Evolutionary conservation across 257 asterid species (phyloP), one percentile per base, ranked within the genome.

Genomic region (Nicotiana undulata): DNA sequence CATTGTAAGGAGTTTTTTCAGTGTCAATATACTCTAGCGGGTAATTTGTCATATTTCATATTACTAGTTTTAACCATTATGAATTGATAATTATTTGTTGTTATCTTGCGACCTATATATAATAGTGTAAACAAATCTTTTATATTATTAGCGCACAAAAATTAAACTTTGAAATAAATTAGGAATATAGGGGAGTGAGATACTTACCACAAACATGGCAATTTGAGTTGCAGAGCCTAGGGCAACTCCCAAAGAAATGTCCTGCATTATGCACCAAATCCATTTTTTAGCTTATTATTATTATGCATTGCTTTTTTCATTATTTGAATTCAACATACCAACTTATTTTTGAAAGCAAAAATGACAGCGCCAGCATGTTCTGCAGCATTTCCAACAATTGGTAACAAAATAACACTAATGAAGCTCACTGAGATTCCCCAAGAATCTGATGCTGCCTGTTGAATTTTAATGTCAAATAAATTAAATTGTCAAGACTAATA

Each of bases 381-480:
- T 5, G 98, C 97, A 61, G 99, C 98, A 72, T 95, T 95, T 65
- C 99, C 99, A 66, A 91, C 98, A 77, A 95, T 93, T 55, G 99
- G 99, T 60, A 95, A 89, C 79, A 95, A 80, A 85, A 95, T 95
- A 31, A 95, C 86, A 37, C 99, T 93, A 61, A 92, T 92, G 88
- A 95, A 95, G 80, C 93, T 88, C 61, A 93, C 91, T 3, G 99
- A 92, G 10, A 93, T 86, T 1, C 99, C 96, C 98, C 97, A 95
- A 16, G 93, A 81, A 51, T 88, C 88, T 1, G 99, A 91, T 79
- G 97, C 96, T 44, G 81, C 91, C 99, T 95, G 82, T 58, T 59
- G 3, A 8, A 76, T 51, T 17, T 59, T 20, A 9, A 20, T 2
- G 22, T 6, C 8, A 4, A 37, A 24, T 24, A 44, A 40, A 26